These are phyloP conservation scores for Nadsonia commutata DNA, from an alignment of 1,139 yeast species.

Conservation along the genomic window DNA sequence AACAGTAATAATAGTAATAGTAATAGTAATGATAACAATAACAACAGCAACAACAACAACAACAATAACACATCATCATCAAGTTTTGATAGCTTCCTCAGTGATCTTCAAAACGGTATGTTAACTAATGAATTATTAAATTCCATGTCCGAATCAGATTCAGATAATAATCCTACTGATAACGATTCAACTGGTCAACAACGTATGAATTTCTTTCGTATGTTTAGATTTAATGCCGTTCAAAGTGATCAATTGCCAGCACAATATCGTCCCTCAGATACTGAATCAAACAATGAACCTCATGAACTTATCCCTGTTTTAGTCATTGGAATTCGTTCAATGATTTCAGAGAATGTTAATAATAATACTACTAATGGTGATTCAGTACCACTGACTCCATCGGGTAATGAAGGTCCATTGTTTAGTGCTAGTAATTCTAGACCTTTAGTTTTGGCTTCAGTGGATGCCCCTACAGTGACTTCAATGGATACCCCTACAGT, in stretches of 20 bases:
- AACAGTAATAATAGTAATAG: too few species aligned
- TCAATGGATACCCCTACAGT: too few species aligned
- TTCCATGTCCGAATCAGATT: constrained; percentile 4
- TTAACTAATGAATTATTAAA: constrained; percentile 24
- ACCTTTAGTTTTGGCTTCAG: constrained; percentile 7
- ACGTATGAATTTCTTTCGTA: constrained; percentile 34
- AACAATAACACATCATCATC: too few species aligned
- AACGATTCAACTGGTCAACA: constrained; percentile 9
- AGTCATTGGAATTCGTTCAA: constrained; percentile 42
- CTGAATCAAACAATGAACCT: constrained; percentile 11
- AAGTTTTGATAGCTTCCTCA: constrained; percentile 27
- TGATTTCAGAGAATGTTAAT: constrained; percentile 9
- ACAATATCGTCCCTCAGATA: constrained; percentile 3
- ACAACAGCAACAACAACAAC: too few species aligned
- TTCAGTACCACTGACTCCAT: constrained; percentile 3
- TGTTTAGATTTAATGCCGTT: constrained; percentile 29
- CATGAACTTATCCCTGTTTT: constrained; percentile 34
- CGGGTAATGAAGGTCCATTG: constrained; percentile 7
- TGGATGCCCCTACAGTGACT: constrained; percentile 1
- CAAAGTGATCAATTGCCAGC: not conserved
- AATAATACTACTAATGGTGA: constrained; percentile 1
- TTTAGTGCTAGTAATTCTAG: constrained; percentile 12
- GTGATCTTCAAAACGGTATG: constrained; percentile 28
- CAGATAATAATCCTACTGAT: constrained; percentile 2
- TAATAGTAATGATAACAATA: too few species aligned